phyloP scores from a whole-genome alignment of 2,329 filamentous ascomycete genomes.

The Drechmeria coniospora region DNA sequence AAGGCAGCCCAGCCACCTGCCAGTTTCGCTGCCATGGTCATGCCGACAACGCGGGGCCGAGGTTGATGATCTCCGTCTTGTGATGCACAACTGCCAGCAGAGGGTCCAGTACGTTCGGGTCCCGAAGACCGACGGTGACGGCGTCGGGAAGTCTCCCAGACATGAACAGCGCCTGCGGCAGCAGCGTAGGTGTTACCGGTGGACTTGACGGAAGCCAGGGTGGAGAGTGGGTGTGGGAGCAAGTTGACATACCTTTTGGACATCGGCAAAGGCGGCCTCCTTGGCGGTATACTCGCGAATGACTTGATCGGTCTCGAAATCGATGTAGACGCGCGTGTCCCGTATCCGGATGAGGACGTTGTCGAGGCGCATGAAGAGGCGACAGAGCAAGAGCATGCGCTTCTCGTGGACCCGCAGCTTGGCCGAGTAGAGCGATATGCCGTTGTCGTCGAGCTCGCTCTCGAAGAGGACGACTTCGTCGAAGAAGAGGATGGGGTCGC shows the following conservation, averaged over 20 bases:
- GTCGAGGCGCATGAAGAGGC: conserved; percentile 88
- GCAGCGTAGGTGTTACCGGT: no score
- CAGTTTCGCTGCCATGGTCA: neutral
- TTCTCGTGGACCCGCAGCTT: conserved; percentile 90
- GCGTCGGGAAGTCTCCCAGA: conserved; percentile 48
- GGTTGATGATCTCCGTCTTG: conserved; percentile 34
- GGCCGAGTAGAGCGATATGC: conserved; percentile 75
- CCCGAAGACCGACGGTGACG: conserved; percentile 59
- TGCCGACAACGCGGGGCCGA: conserved; percentile 2
- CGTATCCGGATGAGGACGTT: conserved; percentile 75
- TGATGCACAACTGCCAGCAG: conserved; percentile 58
- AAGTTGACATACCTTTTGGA: conserved; percentile 47
- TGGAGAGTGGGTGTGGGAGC: neutral
- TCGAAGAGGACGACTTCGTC: conserved; percentile 95
- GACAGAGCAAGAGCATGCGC: conserved; percentile 66
- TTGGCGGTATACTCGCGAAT: conserved; percentile 82
- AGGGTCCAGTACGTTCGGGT: conserved; percentile 60
- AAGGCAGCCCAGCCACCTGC: no score
- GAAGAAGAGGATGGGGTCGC: conserved; percentile 91
- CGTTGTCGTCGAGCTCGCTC: conserved; percentile 95
- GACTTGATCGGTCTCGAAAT: conserved; percentile 66
- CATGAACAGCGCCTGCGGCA: conserved; percentile 28
- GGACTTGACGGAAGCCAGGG: neutral
- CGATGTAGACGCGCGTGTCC: conserved; percentile 83
- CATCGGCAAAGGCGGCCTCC: conserved; percentile 64